Conservation (phyloP, 2,329 filamentous ascomycete species). For the Raffaelea arxii region DNA sequence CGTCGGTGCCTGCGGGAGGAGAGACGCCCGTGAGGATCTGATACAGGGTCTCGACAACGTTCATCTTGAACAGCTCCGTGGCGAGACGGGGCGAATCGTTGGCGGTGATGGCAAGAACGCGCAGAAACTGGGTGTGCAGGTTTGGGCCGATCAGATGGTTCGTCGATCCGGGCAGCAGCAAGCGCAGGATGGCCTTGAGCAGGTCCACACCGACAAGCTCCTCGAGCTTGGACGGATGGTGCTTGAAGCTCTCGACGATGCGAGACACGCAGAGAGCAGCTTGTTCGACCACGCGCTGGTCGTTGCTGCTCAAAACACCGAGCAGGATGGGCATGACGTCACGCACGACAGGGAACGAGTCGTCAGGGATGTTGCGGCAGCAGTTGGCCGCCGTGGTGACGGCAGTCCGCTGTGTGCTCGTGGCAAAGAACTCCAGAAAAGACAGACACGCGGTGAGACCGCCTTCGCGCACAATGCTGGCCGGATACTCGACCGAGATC, state of each 20-base stretch:
- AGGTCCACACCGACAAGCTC: conserved; percentile 84
- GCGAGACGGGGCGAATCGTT: conserved; percentile 81
- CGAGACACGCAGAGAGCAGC: conserved; percentile 90
- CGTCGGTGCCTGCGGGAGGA: conserved; percentile 67
- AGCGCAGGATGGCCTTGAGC: conserved; percentile 71
- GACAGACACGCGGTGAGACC: conserved; percentile 92
- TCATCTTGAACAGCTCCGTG: conserved; percentile 86
- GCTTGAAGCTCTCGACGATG: conserved; percentile 94
- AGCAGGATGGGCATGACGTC: conserved; percentile 96
- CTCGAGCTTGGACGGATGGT: conserved; percentile 78
- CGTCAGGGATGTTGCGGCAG: conserved; percentile 90
- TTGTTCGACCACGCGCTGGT: conserved; percentile 95
- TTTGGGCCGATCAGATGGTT: conserved; percentile 79
- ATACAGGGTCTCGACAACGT: conserved; percentile 93
- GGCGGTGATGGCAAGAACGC: conserved; percentile 82
- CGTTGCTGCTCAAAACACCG: conserved; percentile 81
- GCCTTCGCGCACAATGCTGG: conserved; percentile 90
- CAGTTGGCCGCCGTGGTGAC: conserved; percentile 97
- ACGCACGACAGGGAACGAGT: conserved; percentile 81
- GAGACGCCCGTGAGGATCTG: conserved; percentile 96
- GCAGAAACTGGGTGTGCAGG: conserved; percentile 93
- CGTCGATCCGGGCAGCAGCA: conserved; percentile 86
- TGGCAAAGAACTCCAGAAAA: conserved; percentile 95
- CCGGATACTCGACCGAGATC: conserved; percentile 92
- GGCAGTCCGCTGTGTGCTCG: conserved; percentile 89